phyloP scores from a whole-genome alignment of 331 rosid genomes.

The Acacia concinna region DNA sequence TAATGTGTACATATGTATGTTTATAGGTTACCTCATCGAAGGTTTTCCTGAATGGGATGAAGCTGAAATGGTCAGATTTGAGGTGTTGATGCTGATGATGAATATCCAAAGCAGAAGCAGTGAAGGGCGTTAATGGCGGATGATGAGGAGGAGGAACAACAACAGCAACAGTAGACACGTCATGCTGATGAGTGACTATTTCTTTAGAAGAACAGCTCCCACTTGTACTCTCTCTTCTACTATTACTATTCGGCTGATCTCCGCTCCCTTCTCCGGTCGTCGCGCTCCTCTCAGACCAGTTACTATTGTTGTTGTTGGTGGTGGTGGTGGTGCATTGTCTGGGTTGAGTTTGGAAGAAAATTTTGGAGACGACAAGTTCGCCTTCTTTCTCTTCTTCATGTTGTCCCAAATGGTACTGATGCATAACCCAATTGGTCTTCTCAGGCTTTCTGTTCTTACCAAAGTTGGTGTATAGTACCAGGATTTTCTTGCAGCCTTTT shows the following conservation, averaged over 20 bases:
- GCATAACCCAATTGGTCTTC: constrained; percentile 99
- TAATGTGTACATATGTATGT: background rate
- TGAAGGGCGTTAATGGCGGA: constrained; percentile 39
- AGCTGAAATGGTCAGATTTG: constrained; percentile 71
- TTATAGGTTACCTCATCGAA: constrained; percentile 65
- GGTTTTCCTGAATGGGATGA: constrained; percentile 65
- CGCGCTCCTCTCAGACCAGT: constrained; percentile 70
- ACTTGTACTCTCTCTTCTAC: constrained; percentile 70
- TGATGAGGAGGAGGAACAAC: constrained; percentile 25
- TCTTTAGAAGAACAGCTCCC: constrained; percentile 80
- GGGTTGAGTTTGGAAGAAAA: constrained; percentile 94
- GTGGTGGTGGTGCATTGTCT: constrained; percentile 60
- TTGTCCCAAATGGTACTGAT: constrained; percentile 88
- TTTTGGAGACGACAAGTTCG: constrained; percentile 92
- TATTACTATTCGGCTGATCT: constrained; percentile 23
- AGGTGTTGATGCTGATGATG: constrained; percentile 52
- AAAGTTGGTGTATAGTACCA: constrained; percentile 87
- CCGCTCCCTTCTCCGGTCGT: constrained; percentile 52
- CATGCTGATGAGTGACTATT: constrained; percentile 28
- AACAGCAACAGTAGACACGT: constrained; percentile 41
- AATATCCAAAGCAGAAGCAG: constrained; percentile 46
- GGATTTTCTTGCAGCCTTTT: constrained; percentile 94
- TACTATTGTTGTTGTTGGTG: background rate
- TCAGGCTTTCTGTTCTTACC: constrained; percentile 94
- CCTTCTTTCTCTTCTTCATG: constrained; percentile 96